Evolutionary conservation across 1,284 basidiomycete species (phyloP).

Genomic region (Gastroboletus turbinatus): DNA sequence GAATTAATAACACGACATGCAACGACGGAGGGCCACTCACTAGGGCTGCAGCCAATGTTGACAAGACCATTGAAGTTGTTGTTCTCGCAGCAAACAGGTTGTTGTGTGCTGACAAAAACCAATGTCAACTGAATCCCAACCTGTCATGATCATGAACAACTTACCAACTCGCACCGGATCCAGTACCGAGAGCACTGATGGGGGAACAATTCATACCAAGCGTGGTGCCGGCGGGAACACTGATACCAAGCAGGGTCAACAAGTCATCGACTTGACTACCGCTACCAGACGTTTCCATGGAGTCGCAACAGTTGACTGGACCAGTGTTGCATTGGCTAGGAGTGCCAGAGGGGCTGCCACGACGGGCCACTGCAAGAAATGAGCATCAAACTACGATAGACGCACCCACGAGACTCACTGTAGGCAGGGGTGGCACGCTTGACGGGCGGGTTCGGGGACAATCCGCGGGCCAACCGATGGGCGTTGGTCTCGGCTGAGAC

Average conservation of each 20-base stretch:
- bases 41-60: slow-evolving; percentile 42
- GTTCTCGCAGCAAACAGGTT: slow-evolving; percentile 47
- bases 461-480: slow-evolving; percentile 48
- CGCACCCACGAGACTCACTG: slow-evolving; percentile 17
- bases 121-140: background rate
- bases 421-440: slow-evolving; percentile 15
- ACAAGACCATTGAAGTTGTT: slow-evolving; percentile 44
- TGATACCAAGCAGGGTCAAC: background rate
- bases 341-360: slow-evolving; percentile 28
- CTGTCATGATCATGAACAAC: background rate
- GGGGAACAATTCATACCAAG: slow-evolving; percentile 42
- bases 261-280: background rate
- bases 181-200: slow-evolving; percentile 30
- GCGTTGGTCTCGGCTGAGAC: slow-evolving; percentile 49
- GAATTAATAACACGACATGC: slow-evolving; percentile 2
- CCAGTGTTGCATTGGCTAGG: slow-evolving; percentile 40
- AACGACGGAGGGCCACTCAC: slow-evolving; percentile 33
- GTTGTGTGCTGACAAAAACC: slow-evolving; percentile 30
- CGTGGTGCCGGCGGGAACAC: background rate
- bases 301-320: slow-evolving; percentile 42
- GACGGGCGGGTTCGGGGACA: slow-evolving; percentile 38
- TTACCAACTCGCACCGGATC: slow-evolving; percentile 38
- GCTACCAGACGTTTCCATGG: slow-evolving; percentile 10
- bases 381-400: background rate
- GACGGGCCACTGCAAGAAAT: slow-evolving; percentile 28